Base-by-base conservation (phyloP, 768 basidiomycete genomes). In the Lactarius hatsudake region DNA sequence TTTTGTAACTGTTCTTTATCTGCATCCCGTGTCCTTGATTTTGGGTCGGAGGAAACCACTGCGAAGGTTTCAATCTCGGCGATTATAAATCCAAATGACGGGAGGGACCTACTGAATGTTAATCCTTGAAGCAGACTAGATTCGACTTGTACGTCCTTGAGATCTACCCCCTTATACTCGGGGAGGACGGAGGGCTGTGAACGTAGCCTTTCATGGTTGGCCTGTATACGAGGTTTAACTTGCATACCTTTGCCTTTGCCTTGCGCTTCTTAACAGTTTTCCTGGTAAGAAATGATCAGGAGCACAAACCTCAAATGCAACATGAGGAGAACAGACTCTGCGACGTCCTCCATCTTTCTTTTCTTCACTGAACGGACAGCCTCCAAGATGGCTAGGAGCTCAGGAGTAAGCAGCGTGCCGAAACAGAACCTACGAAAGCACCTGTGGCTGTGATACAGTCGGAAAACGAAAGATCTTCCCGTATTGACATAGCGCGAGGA, bases 11-110 rank as follows among this genome's bases (percentile, higher is more conserved):
- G 84, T 64, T 81, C 81, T 75, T 90, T 93, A 72, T 92, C 88
- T 61, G 87, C 78, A 32, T 87, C 85, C 9, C 84, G 85, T 1
- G 82, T 87, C 71, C 78, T 82, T 26, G 84, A 92, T 75, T 86
- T 89, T 0, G 90, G 89, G 74, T 93, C 89, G 4, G 89, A 86
- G 68, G 87, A 82, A 5, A 93, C 87, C 75, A 91, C 91, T 93
- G 64, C 58, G 63, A 56, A 60, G 70, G 61, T 42, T 42, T 57
- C 57, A 55, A 17, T 56, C 9, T 30, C 48, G 15, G 32, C 17
- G 9, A 28, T 20, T n/a, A 5, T 51, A 51, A 12, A n/a, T 18
- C 1, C 10, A 10, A 20, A 40, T 13, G 36, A 40, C 26, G 18
- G 30, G 17, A 51, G 36, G 30, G 54, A 80, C 90, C 73, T 61